phyloP scores from a whole-genome alignment of 495 filamentous ascomycete genomes.

The Daldinia caldariorum region DNA sequence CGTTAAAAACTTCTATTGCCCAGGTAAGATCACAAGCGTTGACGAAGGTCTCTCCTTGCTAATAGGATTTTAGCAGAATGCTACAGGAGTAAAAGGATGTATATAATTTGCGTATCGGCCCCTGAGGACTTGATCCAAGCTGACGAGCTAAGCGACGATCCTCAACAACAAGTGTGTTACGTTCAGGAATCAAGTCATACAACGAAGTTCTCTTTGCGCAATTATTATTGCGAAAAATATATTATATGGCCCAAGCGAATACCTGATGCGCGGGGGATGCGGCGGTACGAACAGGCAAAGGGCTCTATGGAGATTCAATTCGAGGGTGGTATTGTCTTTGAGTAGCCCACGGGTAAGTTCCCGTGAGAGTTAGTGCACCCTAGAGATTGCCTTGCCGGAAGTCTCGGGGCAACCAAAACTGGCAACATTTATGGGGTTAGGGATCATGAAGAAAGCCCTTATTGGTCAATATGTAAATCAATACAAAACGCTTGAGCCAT shows the following conservation, averaged over 20 bases:
- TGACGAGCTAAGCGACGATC: neutral
- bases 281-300: neutral
- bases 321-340: neutral
- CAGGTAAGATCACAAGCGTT: neutral
- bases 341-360: neutral
- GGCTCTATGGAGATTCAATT: neutral
- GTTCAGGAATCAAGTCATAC: constrained; percentile 4
- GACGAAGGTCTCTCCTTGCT: neutral
- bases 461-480: neutral
- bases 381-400: neutral
- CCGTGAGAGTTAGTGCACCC: neutral
- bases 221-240: neutral
- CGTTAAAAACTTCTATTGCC: neutral
- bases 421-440: neutral
- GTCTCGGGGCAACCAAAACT: neutral
- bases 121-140: neutral
- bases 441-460: neutral
- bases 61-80: constrained; percentile 1
- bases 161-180: neutral
- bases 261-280: neutral
- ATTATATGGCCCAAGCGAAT: neutral
- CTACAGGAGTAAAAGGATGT: neutral
- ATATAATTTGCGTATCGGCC: neutral
- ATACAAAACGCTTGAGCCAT: neutral
- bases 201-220: neutral